Evolutionary conservation across 768 basidiomycete genomes (phyloP), one percentile per base, ranked within the genome.

Genomic region (Amanita jacksonii): DNA sequence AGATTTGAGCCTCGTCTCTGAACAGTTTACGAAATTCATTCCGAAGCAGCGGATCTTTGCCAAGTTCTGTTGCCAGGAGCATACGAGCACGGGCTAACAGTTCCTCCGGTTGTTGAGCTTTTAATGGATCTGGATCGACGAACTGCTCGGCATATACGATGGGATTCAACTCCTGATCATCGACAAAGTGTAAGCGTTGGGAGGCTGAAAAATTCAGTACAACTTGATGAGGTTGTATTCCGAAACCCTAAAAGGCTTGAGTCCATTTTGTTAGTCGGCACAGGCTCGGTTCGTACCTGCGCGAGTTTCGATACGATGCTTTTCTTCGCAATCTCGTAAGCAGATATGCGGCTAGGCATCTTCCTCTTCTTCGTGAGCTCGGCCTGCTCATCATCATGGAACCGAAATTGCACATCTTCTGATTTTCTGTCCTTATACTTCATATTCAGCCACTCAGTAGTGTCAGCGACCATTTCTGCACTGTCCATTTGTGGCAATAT

Each of bases 391-490:
- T 83, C 81, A 47, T 85, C 84, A 48, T 83, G 79, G 55, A 82
- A 85, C 25, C 70, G 77, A 45, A 87, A 69, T 30, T 80, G 77
- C 33, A 67, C 59, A 8, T 71, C 68, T 45, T 74, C 74, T 52
- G 77, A 72, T 58, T 84, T 80, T 59, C 74, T 74, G 49, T 79
- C 74, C 54, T 85, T 83, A 64, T 89, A 87, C 60, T 84, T 86
- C 73, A 90, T 76, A 18, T 74, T 66, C 38, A 99, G 59, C 91
- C 91, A 99, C 56, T 93, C 93, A 0, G 85, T 83, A 8, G 85
- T 77, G 54, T 99, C 96, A 3, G 86, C 81, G 16, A 93, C 85
- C 49, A 87, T 74, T 62, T 99, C 96, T 32, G 92, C 81, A 43
- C 79, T 81, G 51, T 88, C 82, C 30, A 85, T 69, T 49, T 74